Conservation (phyloP, 208 protist species). For the Porcisia hertigi region DNA sequence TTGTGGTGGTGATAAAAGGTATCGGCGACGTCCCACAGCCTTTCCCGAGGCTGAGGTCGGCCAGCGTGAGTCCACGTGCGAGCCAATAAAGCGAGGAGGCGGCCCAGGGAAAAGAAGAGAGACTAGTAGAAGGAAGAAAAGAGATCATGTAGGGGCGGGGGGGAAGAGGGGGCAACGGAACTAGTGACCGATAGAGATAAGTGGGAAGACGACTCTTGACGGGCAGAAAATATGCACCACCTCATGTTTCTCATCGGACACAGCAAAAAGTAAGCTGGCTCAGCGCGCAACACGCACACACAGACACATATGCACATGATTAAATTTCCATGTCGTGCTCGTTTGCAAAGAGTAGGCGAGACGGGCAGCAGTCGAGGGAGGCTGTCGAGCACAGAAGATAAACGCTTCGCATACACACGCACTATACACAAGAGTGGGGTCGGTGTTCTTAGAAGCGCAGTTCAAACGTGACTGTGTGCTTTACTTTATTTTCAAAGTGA, state of each 20-base stretch:
- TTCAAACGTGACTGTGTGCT: neutral
- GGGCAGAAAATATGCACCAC: neutral
- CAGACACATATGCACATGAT: neutral
- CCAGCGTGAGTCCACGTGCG: slow-evolving; percentile 17
- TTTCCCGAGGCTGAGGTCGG: neutral
- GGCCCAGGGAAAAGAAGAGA: neutral
- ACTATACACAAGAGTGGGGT: neutral
- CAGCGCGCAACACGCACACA: neutral
- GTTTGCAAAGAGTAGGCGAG: neutral
- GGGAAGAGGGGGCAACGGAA: neutral
- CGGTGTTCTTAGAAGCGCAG: neutral
- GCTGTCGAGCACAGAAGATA: neutral
- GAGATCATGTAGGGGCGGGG: neutral
- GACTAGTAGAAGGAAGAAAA: neutral
- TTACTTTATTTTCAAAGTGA: neutral
- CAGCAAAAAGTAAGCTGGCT: neutral
- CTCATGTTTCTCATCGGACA: neutral
- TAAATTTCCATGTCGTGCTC: neutral
- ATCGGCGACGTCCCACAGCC: neutral
- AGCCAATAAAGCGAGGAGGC: neutral
- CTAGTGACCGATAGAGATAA: neutral
- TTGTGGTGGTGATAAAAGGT: neutral
- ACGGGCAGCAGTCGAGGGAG: neutral
- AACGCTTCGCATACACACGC: neutral
- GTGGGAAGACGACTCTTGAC: neutral